Conservation (phyloP, 345 rosid genomes). For the Gossypium anomalum region DNA sequence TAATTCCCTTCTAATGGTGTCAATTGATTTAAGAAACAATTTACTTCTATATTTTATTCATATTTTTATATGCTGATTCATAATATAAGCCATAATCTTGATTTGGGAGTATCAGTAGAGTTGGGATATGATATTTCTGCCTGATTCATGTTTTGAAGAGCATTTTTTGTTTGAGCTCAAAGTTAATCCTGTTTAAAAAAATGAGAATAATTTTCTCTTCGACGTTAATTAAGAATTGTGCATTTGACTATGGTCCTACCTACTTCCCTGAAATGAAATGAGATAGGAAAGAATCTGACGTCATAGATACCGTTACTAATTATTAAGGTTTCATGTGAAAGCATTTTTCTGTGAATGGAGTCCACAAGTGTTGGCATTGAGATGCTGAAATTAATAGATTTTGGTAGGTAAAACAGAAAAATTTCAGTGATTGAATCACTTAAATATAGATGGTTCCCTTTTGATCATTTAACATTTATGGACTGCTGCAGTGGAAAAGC, state of each 20-base stretch:
- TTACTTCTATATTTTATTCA: background rate
- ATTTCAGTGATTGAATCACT: background rate
- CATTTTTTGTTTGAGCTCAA: background rate
- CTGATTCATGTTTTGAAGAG: background rate
- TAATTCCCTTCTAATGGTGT: background rate
- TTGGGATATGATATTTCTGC: background rate
- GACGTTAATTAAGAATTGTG: background rate
- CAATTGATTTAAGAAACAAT: background rate
- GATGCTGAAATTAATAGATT: constrained; percentile 1
- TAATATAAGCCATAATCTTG: background rate
- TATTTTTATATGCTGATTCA: background rate
- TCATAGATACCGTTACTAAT: background rate
- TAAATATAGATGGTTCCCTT: background rate
- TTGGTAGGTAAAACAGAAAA: background rate
- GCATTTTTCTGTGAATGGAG: background rate
- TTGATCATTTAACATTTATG: constrained; percentile 1
- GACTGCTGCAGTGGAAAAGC: background rate
- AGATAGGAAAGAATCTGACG: background rate
- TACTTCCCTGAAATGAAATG: background rate
- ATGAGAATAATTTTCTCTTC: background rate
- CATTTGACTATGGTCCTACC: background rate
- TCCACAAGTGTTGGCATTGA: background rate
- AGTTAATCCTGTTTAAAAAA: background rate
- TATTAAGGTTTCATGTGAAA: constrained; percentile 1
- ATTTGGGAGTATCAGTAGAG: constrained; percentile 1